These are phyloP conservation scores for Podaxis carcinomalis DNA, from an alignment of 768 basidiomycete species.

Conservation along the genomic window DNA sequence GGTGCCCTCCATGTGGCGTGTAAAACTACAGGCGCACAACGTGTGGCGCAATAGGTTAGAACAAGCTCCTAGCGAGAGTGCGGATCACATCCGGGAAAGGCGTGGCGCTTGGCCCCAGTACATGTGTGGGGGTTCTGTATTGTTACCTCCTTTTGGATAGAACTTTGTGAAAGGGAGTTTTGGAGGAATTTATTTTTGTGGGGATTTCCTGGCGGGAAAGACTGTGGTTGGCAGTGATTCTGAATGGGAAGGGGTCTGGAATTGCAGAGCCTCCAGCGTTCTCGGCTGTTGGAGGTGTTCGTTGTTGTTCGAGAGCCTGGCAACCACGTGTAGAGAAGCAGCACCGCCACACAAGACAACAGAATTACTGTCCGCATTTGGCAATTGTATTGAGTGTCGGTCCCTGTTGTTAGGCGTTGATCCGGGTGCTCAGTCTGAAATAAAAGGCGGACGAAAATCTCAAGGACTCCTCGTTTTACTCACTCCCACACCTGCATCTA, in stretches of 20 bases:
- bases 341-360: constrained; percentile 1
- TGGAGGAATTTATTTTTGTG: not conserved
- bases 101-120: not conserved
- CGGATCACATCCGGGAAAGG: not conserved
- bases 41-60: too few relatives aligned
- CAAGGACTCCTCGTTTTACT: not conserved
- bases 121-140: not conserved
- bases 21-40: too few relatives aligned
- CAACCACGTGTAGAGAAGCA: not conserved
- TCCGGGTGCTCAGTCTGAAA: not conserved
- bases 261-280: not conserved
- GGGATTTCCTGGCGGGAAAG: not conserved
- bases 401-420: not conserved
- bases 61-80: not conserved
- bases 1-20: too few relatives aligned
- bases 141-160: not conserved
- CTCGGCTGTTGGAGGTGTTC: not conserved
- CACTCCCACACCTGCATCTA: not conserved
- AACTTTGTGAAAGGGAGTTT: not conserved
- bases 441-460: not conserved
- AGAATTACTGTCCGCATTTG: not conserved
- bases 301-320: not conserved
- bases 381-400: not conserved
- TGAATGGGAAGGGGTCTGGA: not conserved
- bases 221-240: not conserved